Base-by-base conservation (phyloP, 768 basidiomycete species). In the Daedaleopsis nitida region DNA sequence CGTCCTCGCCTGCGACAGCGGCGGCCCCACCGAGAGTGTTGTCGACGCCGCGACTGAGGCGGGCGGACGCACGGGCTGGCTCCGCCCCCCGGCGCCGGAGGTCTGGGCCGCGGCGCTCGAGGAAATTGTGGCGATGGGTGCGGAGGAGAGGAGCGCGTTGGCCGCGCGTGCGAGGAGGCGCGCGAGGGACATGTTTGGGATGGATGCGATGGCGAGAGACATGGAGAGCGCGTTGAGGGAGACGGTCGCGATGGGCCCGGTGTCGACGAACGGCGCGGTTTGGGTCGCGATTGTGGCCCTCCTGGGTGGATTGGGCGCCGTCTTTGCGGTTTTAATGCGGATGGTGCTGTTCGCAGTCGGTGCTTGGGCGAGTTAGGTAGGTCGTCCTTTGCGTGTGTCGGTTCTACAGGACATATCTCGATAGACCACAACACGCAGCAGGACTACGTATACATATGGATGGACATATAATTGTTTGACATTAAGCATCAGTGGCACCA, bases 1-100 rank as follows among this genome's bases (percentile, higher is more conserved):
- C 0, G 89, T 98, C 1, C 75, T 99, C 19, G 96, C 95, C 0
- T 93, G 90, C 67, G 76, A 92, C 69, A 87, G 84, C 59, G 93
- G 92, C 16, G 96, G 96, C 2, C 97, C 97, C 10, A 91, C 86
- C 1, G 97, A 99, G 76, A 96, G 91, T 57, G 76, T 96, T 32
- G 70, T 88, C n/a, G 76, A 76, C 58, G 44, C 60, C 6, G 74
- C 74, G n/a, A n/a, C n/a, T 7, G 27, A 32, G 2, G 52, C 67
- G 1, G 68, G 70, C 5, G 78, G 79, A 52, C 79, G 85, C 27
- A 97, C 96, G 0, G 96, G 95, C 0, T 90, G 92, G 84, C 78
- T 97, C 17, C 79, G 86, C 19, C 60, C 75, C 1, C 89, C 94
- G 0, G 79, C 84, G 19, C 68, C 86, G 0, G 76, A 80, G 1